phyloP scores from a whole-genome alignment of 441 rosid genomes.

The Populus hybrid region DNA sequence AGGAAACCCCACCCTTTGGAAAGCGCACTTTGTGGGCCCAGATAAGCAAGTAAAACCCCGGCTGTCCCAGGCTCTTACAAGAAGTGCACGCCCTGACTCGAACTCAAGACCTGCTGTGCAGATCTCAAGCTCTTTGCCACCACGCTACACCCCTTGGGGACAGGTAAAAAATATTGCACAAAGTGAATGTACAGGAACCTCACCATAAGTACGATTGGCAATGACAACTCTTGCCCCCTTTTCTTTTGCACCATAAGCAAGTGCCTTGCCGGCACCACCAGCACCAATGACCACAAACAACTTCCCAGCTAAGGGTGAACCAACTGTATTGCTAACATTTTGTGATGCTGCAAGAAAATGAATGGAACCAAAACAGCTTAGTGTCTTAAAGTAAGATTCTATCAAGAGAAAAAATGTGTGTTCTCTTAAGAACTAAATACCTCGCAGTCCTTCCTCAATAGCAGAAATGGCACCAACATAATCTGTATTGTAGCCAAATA shows the following conservation, averaged over 20 bases:
- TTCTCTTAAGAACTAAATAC: conserved; percentile 20
- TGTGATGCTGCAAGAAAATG: conserved; percentile 19
- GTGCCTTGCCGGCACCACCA: conserved; percentile 67
- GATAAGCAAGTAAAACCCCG: too few relatives aligned
- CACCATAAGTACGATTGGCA: conserved; percentile 60
- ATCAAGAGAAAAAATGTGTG: conserved; percentile 1
- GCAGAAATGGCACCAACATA: conserved; percentile 65
- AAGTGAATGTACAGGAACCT: conserved; percentile 17
- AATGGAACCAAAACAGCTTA: not conserved
- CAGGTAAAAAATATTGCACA: not conserved
- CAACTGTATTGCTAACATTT: conserved; percentile 22
- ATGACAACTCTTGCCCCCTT: conserved; percentile 58
- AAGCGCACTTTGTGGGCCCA: too few relatives aligned
- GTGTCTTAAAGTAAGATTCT: conserved; percentile 8
- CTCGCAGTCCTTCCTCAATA: conserved; percentile 60
- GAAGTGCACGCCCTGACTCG: too few relatives aligned
- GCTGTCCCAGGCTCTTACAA: too few relatives aligned
- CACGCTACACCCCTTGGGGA: too few relatives aligned
- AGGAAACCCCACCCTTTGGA: too few relatives aligned
- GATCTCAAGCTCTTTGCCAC: too few relatives aligned
- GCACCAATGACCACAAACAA: conserved; percentile 59
- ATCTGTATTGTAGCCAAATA: conserved; percentile 60
- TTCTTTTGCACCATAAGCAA: conserved; percentile 58
- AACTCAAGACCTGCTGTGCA: too few relatives aligned
- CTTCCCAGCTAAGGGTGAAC: conserved; percentile 52